These are phyloP conservation scores for Suillus placidus DNA, from an alignment of 768 basidiomycete genomes.

Conservation along the genomic window DNA sequence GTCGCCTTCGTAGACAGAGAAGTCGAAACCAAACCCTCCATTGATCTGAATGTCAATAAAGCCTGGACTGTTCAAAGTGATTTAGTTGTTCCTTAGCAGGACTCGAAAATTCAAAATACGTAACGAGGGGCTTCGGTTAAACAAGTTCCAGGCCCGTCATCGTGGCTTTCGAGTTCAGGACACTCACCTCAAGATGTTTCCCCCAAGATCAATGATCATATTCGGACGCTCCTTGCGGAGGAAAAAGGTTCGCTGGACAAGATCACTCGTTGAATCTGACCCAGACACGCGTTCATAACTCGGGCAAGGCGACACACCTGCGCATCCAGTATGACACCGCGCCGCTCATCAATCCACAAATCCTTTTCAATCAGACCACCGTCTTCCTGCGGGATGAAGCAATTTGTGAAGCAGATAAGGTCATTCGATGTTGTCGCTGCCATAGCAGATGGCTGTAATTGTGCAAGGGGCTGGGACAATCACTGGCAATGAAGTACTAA, in stretches of 20 bases:
- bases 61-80: slow-evolving; percentile 60
- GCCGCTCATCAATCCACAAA: slow-evolving; percentile 77
- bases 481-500: neutral
- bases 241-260: slow-evolving; percentile 66
- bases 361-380: slow-evolving; percentile 74
- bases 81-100: slow-evolving; percentile 12
- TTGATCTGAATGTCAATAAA: slow-evolving; percentile 90
- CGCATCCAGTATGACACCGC: slow-evolving; percentile 75
- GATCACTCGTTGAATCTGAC: slow-evolving; percentile 8
- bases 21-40: slow-evolving; percentile 87
- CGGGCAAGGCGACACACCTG: slow-evolving; percentile 47
- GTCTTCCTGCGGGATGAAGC: slow-evolving; percentile 77
- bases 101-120: slow-evolving; percentile 7
- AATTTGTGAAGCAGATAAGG: slow-evolving; percentile 87
- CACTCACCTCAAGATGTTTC: slow-evolving; percentile 72
- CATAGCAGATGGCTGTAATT: slow-evolving; percentile 23
- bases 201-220: slow-evolving; percentile 66
- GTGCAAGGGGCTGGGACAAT: neutral
- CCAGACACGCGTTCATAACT: neutral
- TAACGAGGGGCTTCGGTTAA: neutral
- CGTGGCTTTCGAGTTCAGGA: neutral
- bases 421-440: slow-evolving; percentile 46
- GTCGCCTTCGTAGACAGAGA: slow-evolving; percentile 77
- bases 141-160: neutral
- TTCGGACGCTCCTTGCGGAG: slow-evolving; percentile 60